Conservation (phyloP, 2,329 filamentous ascomycete species). For the Hymenoscyphus occultus region DNA sequence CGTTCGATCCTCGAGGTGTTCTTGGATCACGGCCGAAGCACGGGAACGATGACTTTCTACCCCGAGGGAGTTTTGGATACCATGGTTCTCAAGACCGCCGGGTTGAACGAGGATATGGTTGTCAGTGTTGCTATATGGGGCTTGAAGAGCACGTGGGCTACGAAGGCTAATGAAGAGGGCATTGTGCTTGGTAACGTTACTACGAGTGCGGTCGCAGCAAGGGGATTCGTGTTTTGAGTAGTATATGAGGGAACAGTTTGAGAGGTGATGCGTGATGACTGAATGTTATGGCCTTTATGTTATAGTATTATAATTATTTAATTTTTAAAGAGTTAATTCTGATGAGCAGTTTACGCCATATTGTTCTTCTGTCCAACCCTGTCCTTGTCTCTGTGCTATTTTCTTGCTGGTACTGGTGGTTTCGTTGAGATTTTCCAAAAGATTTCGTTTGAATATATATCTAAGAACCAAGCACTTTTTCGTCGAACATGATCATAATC, state of each 20-base stretch:
- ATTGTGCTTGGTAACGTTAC: slow-evolving; percentile 31
- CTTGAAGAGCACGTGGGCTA: slow-evolving; percentile 40
- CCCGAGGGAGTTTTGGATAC: slow-evolving; percentile 40
- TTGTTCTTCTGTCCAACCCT: neutral
- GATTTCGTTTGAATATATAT: too few species aligned
- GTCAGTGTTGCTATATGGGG: slow-evolving; percentile 38
- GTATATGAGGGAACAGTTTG: neutral
- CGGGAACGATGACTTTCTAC: slow-evolving; percentile 51
- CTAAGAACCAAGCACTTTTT: too few species aligned
- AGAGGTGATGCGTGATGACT: neutral
- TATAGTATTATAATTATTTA: neutral
- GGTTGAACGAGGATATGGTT: slow-evolving; percentile 28
- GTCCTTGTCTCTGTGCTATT: too few species aligned
- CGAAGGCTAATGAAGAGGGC: slow-evolving; percentile 21
- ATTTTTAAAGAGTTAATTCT: neutral
- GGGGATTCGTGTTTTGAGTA: neutral
- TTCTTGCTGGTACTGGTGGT: too few species aligned
- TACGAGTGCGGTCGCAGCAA: neutral
- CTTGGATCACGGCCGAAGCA: slow-evolving; percentile 48
- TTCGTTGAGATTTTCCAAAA: too few species aligned
- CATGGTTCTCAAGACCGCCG: slow-evolving; percentile 28
- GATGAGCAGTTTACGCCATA: neutral
- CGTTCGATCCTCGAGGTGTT: slow-evolving; percentile 54
- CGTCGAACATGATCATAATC: too few species aligned
- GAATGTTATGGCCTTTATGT: neutral